Evolutionary conservation across 1,284 basidiomycete genomes (phyloP).

Genomic region (Lignosus rhinocerotis): DNA sequence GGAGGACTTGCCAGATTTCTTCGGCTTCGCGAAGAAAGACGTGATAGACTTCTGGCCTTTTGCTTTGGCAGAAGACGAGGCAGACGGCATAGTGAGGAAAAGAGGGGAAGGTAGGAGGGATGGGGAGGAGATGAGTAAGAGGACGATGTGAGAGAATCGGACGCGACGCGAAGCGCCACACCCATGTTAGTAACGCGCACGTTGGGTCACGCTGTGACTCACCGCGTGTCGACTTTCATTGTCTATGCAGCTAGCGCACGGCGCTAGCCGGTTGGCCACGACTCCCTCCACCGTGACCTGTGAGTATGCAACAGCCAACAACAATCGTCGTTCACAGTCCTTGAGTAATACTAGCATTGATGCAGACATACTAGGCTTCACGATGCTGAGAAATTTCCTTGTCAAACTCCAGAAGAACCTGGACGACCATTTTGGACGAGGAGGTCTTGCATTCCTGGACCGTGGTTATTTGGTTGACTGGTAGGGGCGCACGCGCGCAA

Average conservation of each 20-base stretch:
- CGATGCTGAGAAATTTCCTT: background rate
- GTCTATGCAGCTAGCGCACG: background rate
- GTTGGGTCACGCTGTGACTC: constrained; percentile 26
- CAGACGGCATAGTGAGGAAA: constrained; percentile 48
- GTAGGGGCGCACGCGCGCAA: constrained; percentile 19
- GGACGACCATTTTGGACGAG: constrained; percentile 26
- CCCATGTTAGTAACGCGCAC: constrained; percentile 24
- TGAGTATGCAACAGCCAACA: no score
- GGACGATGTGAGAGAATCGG: background rate
- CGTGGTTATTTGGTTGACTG: constrained; percentile 40
- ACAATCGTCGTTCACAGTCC: no score
- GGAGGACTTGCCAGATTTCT: constrained; percentile 18
- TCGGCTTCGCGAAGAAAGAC: constrained; percentile 49
- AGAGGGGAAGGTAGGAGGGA: constrained; percentile 4
- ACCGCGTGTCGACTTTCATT: constrained; percentile 5
- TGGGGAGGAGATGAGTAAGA: constrained; percentile 4
- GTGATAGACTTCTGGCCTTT: constrained; percentile 56
- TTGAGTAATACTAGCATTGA: no score
- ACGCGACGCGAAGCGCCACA: constrained; percentile 21
- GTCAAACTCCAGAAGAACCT: background rate
- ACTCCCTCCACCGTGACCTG: background rate
- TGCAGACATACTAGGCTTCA: background rate
- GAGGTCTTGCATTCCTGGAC: constrained; percentile 49
- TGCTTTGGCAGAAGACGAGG: constrained; percentile 31
- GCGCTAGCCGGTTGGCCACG: background rate